These are phyloP conservation scores for Aspergillus campestris DNA, from an alignment of 495 filamentous ascomycete species.

Conservation along the genomic window DNA sequence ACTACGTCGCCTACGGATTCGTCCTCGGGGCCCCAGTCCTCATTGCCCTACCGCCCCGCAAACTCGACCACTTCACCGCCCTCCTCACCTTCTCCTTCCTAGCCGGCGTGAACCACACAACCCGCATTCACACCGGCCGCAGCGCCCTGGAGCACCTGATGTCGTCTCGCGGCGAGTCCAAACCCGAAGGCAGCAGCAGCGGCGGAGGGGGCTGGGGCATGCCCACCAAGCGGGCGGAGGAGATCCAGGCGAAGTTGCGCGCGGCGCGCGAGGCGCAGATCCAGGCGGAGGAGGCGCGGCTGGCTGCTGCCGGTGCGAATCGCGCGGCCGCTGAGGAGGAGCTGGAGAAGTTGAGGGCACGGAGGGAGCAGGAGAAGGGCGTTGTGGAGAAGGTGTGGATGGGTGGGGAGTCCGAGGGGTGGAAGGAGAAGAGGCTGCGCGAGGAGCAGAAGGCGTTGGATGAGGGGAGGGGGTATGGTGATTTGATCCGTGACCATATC, in stretches of 20 bases:
- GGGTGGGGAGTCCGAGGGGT: conserved; percentile 53
- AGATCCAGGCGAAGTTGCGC: conserved; percentile 38
- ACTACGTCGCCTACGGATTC: conserved; percentile 52
- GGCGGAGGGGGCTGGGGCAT: conserved; percentile 7
- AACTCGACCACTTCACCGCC: conserved; percentile 56
- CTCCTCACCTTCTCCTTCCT: conserved; percentile 51
- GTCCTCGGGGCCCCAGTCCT: conserved; percentile 63
- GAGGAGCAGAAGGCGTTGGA: conserved; percentile 66
- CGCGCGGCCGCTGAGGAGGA: conserved; percentile 19
- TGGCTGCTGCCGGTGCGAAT: too few species aligned
- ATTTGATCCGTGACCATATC: conserved; percentile 76
- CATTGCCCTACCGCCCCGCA: conserved; percentile 69
- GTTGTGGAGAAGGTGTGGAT: conserved; percentile 54
- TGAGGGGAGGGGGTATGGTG: conserved; percentile 71
- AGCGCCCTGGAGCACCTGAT: conserved; percentile 39
- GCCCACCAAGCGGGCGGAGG: conserved; percentile 47
- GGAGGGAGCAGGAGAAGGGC: conserved; percentile 27
- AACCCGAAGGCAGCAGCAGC: too few species aligned
- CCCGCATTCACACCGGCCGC: conserved; percentile 43
- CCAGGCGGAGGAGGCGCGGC: conserved; percentile 18
- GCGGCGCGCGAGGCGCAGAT: conserved; percentile 29
- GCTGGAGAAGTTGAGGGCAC: conserved; percentile 33
- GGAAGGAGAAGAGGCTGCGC: conserved; percentile 62
- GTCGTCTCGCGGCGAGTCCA: conserved; percentile 2
- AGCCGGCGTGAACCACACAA: conserved; percentile 58